Base-by-base conservation (phyloP, 2,329 filamentous ascomycete genomes). In the Curvularia sp. region DNA sequence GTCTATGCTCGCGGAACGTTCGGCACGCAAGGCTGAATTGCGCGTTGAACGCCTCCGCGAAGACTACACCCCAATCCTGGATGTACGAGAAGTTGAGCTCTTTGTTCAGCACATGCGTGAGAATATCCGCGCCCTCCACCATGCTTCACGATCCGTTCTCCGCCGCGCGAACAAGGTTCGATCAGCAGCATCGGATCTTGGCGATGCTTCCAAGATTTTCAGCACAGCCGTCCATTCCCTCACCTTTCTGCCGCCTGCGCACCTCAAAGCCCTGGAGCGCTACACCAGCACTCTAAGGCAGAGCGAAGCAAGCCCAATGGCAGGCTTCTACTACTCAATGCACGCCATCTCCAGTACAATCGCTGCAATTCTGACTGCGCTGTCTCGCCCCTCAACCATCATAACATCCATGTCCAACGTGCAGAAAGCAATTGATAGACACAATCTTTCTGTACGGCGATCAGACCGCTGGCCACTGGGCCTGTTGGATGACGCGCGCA, bases 51-150 rank as follows among this genome's bases (percentile, higher is more conserved):
- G 89, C 55, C 89, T 99, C 32, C 86, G 87, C 52, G 95, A 99
- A 59, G 95, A 99, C 73, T 92, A 91, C 69, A 88, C 92, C 63
- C 93, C 95, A 0, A 83, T 97, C 32, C 80, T 79, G 52, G 91
- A 95, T 63, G 86, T 94, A 47, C 86, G 88, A 27, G 94, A 97
- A 77, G 93, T 97, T 2, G 94, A 98, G 72, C 89, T 95, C 67
- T 97, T 99, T 76, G 89, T 97, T 52, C 89, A 92, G 51, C 91
- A 97, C 73, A 94, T 94, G 19, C 87, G 92, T 67, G 94, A 98
- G 54, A 93, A 93, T 77, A 89, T 99, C 38, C 88, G 93, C 49
- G 87, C 89, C 63, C 87, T 98, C 59, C 93, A 93, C 70, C 88
- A 90, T 69, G 89, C 91, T 53, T 94, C 91, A 0, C 91, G 91